These are phyloP conservation scores for Fistulina hepatica DNA, from an alignment of 1,284 basidiomycete species.

Conservation along the genomic window DNA sequence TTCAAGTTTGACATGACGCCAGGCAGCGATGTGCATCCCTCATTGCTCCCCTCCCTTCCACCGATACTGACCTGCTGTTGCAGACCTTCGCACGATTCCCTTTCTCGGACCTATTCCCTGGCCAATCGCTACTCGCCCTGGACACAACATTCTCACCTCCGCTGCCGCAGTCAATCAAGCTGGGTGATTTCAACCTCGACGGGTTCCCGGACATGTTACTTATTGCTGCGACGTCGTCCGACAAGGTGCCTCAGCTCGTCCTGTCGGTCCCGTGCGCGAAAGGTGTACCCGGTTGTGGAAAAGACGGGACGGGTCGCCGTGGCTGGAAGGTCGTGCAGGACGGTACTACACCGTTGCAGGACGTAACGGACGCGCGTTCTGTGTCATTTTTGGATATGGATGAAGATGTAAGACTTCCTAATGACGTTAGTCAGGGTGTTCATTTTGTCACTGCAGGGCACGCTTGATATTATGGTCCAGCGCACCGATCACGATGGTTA, in stretches of 20 bases:
- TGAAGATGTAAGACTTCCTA: conserved; percentile 67
- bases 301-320: conserved; percentile 37
- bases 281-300: conserved; percentile 43
- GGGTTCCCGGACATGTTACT: conserved; percentile 89
- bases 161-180: conserved; percentile 67
- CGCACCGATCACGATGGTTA: conserved; percentile 57
- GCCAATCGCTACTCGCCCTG: conserved; percentile 51
- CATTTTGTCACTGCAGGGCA: conserved; percentile 47
- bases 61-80: conserved; percentile 2
- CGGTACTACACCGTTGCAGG: conserved; percentile 53
- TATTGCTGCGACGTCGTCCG: conserved; percentile 38
- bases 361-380: conserved; percentile 69
- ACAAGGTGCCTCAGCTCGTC: conserved; percentile 57
- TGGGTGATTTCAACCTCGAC: conserved; percentile 90
- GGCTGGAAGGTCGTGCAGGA: conserved; percentile 54
- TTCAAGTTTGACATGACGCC: conserved; percentile 68
- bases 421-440: conserved; percentile 4
- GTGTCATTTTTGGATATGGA: conserved; percentile 88
- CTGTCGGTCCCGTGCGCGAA: conserved; percentile 62
- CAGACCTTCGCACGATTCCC: conserved; percentile 64
- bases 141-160: conserved; percentile 53
- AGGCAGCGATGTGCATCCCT: conserved; percentile 44
- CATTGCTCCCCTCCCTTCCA: conserved; percentile 3
- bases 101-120: conserved; percentile 50
- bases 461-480: conserved; percentile 87